Evolutionary conservation across 2,329 filamentous ascomycete species (phyloP), one percentile per base, ranked within the genome.

Genomic region (Dothideomycetes sp.): DNA sequence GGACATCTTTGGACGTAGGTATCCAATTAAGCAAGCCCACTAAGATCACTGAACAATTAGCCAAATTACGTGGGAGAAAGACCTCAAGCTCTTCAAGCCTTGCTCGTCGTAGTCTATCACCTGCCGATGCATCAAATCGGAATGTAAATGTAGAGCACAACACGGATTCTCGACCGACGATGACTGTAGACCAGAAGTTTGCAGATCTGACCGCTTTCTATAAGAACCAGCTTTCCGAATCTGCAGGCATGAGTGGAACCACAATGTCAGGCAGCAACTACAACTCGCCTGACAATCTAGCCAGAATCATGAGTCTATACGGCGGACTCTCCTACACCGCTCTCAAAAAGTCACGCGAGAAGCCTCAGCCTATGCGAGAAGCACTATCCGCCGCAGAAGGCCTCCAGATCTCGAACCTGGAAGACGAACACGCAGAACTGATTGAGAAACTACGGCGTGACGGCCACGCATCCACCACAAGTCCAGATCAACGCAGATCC

Each of bases 281-380:
- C 60, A 73, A 72, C 19, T 94, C 88, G 0, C 88, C 89, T 0
- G 82, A 78, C 4, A 84, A 86, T 8, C 66, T 95, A 39, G 81
- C 84, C 18, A 79, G 89, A 22, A 91, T 96, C 52, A 93, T 95
- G 85, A 88, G 78, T 46, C 68, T 95, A 18, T 95, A 95, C 62
- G 85, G 84, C 0, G 69, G 69, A 0, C 72, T 76, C 40, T 75
- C 69, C 47, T 73, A 68, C 38, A 68, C 74, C 49, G 70, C 70
- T 40, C 72, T 69, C 51, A 80, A 81, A 50, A 79, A 81, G 52
- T 65, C 73, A 9, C 79, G 81, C 53, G 69, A 73, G 10, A 84
- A 81, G 48, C 70, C 77, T 0, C 73, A 77, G 16, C 69, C 79
- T 2, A 91, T 94, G 81, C 78, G 87, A 18, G 89, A 95, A 64